A percentile compares a stretch with the other conserved stretches of the same genome.
Conservation (phyloP, 352 stramenopile genomes). For the Phytophthora megakarya region DNA sequence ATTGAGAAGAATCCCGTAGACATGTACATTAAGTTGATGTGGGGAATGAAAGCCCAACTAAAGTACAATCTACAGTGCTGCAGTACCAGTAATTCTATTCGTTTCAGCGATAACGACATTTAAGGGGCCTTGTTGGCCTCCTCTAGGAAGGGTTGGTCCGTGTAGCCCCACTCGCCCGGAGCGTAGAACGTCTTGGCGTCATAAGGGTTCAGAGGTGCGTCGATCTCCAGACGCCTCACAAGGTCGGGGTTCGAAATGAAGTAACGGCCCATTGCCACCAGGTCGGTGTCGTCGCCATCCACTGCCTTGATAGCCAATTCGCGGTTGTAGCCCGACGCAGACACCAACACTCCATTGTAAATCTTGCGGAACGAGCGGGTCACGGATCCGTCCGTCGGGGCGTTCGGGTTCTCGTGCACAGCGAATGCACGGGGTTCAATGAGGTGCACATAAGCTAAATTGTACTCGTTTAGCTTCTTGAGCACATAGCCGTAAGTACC, state of each 20-base stretch:
- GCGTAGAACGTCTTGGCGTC: slow-evolving; percentile 43
- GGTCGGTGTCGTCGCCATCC: slow-evolving; percentile 42
- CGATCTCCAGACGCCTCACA: slow-evolving; percentile 44
- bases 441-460: slow-evolving; percentile 54
- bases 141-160: slow-evolving; percentile 43
- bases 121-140: slow-evolving; percentile 2
- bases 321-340: slow-evolving; percentile 47
- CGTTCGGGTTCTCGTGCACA: slow-evolving; percentile 35
- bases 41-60: no score
- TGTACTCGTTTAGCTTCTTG: slow-evolving; percentile 46
- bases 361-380: slow-evolving; percentile 48
- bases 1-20: no score
- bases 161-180: slow-evolving; percentile 42
- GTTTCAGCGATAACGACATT: not conserved
- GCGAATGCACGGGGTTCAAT: slow-evolving; percentile 47
- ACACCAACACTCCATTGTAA: slow-evolving; percentile 59
- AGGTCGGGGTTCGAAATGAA: slow-evolving; percentile 56
- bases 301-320: slow-evolving; percentile 40
- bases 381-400: slow-evolving; percentile 43
- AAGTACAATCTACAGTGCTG: no score
- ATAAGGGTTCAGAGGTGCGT: slow-evolving; percentile 46
- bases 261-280: slow-evolving; percentile 53
- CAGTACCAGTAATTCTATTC: not conserved
- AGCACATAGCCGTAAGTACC: slow-evolving; percentile 43
- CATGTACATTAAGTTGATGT: no score